Conservation (phyloP, 495 filamentous ascomycete genomes). For the Niebla homalea region DNA sequence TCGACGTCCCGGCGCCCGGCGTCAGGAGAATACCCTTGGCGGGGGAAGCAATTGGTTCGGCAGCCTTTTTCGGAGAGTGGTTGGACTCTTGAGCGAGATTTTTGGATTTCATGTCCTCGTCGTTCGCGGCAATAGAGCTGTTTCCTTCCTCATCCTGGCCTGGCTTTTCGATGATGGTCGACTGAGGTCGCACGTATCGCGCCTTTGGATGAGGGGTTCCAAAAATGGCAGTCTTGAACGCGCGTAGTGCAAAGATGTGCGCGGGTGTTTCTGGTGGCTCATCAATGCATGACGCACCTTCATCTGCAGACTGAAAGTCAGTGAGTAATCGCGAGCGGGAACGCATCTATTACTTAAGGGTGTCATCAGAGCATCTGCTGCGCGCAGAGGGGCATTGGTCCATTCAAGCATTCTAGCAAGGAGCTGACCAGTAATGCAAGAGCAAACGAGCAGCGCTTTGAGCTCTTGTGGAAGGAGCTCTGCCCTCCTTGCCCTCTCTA, state of each 20-base stretch:
- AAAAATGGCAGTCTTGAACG: conserved; percentile 82
- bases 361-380: neutral
- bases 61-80: neutral
- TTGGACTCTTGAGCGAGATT: neutral
- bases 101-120: neutral
- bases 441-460: neutral
- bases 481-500: too few species aligned
- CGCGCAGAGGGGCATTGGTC: neutral
- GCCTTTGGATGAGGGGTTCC: conserved; percentile 47
- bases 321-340: neutral
- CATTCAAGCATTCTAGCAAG: conserved; percentile 1
- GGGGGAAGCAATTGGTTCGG: conserved; percentile 39
- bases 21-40: conserved; percentile 79
- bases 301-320: neutral
- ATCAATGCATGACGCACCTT: conserved; percentile 14
- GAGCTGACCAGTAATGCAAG: neutral
- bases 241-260: conserved; percentile 84
- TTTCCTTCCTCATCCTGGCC: conserved; percentile 14
- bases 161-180: conserved; percentile 1
- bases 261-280: conserved; percentile 86
- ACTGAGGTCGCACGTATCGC: neutral
- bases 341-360: neutral
- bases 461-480: too few species aligned
- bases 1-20: conserved; percentile 64
- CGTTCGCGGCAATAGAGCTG: neutral